These are phyloP conservation scores for Solanum chiquidenum DNA, from an alignment of 257 asterid species.

Conservation along the genomic window DNA sequence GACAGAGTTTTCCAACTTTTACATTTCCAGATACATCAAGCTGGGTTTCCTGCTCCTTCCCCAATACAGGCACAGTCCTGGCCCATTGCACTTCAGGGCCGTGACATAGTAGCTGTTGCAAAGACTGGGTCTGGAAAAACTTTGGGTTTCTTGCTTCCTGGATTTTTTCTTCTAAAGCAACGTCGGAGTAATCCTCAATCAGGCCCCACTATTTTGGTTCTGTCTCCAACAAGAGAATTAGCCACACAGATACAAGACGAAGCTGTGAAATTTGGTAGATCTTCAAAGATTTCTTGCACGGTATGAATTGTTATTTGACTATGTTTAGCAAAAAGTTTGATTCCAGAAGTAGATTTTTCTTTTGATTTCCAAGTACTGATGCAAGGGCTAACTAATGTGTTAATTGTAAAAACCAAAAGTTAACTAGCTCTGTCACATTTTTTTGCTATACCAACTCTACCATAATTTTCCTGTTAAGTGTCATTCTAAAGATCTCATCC, in stretches of 20 bases:
- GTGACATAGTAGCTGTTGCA: slow-evolving; percentile 96
- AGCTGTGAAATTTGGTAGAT: slow-evolving; percentile 83
- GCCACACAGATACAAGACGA: slow-evolving; percentile 98
- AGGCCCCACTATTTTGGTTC: slow-evolving; percentile 93
- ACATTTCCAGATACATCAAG: slow-evolving; percentile 69
- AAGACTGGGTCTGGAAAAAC: slow-evolving; percentile 99
- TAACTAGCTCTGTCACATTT: background rate
- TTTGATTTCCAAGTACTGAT: background rate
- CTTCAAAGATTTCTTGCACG: slow-evolving; percentile 84
- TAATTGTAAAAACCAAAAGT: background rate
- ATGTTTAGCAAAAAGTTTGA: background rate
- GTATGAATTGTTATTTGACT: slow-evolving; percentile 27
- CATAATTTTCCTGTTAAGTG: background rate
- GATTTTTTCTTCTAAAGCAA: slow-evolving; percentile 68
- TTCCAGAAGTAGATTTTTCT: background rate
- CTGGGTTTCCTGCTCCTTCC: slow-evolving; percentile 95
- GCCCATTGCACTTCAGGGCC: slow-evolving; percentile 91
- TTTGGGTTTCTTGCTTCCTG: slow-evolving; percentile 89
- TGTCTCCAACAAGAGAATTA: slow-evolving; percentile 94
- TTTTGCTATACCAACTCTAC: background rate
- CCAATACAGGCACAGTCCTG: slow-evolving; percentile 99
- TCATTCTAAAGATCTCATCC: background rate
- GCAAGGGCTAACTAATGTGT: background rate
- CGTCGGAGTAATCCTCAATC: slow-evolving; percentile 50
- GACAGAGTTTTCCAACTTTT: slow-evolving; percentile 26